phyloP scores from a whole-genome alignment of 257 asterid species.

The Thymus quinquecostatus region DNA sequence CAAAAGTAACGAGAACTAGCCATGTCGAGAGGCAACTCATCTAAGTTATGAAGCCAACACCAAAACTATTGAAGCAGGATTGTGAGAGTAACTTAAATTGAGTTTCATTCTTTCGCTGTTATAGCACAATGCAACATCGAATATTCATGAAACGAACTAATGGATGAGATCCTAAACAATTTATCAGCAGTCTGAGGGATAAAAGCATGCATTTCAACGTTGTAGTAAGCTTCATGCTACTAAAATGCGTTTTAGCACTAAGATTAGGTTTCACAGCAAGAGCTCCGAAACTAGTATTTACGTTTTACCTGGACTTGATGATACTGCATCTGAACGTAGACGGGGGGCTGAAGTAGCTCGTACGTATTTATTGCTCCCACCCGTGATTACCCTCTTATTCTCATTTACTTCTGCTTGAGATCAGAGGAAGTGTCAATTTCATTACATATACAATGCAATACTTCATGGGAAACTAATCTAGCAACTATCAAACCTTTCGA shows the following conservation, averaged over 20 bases:
- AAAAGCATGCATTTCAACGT: neutral
- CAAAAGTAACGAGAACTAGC: neutral
- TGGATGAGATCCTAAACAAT: neutral
- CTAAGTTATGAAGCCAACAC: neutral
- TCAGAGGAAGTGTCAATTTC: neutral
- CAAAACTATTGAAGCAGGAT: neutral
- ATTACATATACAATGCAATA: neutral
- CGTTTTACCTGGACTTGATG: conserved; percentile 65
- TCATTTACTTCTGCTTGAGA: conserved; percentile 40
- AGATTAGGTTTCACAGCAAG: neutral
- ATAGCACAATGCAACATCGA: neutral
- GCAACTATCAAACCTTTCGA: conserved; percentile 45
- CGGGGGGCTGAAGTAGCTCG: conserved; percentile 60
- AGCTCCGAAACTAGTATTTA: too few relatives aligned
- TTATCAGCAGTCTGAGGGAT: neutral
- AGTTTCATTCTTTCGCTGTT: neutral
- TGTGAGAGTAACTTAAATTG: too few relatives aligned
- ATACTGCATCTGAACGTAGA: conserved; percentile 76
- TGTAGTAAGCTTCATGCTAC: neutral
- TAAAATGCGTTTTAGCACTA: neutral
- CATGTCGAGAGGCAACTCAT: neutral
- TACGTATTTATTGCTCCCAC: conserved; percentile 36
- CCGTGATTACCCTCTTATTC: conserved; percentile 28
- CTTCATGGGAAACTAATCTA: conserved; percentile 1
- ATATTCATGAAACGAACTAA: neutral